These are phyloP conservation scores for Aeminium ludgeri DNA, from an alignment of 495 filamentous ascomycete species.

Conservation along the genomic window DNA sequence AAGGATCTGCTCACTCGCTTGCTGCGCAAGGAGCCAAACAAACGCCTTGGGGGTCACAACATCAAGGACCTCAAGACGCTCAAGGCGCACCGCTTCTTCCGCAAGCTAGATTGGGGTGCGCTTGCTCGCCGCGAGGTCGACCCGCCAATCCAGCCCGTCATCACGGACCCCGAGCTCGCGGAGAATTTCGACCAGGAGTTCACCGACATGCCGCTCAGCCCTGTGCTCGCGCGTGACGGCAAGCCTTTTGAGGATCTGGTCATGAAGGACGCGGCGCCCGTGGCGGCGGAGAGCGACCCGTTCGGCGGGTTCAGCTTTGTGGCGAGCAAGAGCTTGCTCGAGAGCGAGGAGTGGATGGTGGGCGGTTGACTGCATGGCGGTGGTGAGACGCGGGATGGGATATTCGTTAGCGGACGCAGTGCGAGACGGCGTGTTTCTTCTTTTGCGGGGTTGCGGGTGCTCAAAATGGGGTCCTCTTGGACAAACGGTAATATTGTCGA, in stretches of 20 bases:
- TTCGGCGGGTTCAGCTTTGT: conserved; percentile 97
- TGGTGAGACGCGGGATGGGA: background rate
- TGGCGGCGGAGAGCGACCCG: conserved; percentile 42
- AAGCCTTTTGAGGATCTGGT: conserved; percentile 25
- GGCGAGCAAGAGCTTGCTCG: conserved; percentile 70
- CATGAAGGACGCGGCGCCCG: conserved; percentile 14
- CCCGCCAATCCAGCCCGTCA: conserved; percentile 75
- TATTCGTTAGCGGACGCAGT: too few relatives aligned
- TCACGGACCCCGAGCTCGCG: conserved; percentile 85
- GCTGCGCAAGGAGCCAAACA: conserved; percentile 75
- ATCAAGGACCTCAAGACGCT: conserved; percentile 70
- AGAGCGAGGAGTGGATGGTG: conserved; percentile 15
- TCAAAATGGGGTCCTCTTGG: too few relatives aligned
- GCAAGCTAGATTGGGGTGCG: conserved; percentile 81
- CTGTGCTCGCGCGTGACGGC: conserved; percentile 55
- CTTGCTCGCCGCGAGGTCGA: conserved; percentile 62
- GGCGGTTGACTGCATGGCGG: conserved; percentile 13
- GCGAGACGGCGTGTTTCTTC: too few relatives aligned
- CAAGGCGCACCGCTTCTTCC: conserved; percentile 91
- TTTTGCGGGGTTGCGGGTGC: too few relatives aligned
- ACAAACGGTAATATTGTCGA: too few relatives aligned
- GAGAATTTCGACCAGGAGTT: conserved; percentile 90
- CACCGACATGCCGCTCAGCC: conserved; percentile 66
- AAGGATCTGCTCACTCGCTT: conserved; percentile 84
- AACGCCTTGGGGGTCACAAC: conserved; percentile 75